Evolutionary conservation across 1,284 basidiomycete species (phyloP), one percentile per base, ranked within the genome.

Genomic region (Coriolopsis trogii): DNA sequence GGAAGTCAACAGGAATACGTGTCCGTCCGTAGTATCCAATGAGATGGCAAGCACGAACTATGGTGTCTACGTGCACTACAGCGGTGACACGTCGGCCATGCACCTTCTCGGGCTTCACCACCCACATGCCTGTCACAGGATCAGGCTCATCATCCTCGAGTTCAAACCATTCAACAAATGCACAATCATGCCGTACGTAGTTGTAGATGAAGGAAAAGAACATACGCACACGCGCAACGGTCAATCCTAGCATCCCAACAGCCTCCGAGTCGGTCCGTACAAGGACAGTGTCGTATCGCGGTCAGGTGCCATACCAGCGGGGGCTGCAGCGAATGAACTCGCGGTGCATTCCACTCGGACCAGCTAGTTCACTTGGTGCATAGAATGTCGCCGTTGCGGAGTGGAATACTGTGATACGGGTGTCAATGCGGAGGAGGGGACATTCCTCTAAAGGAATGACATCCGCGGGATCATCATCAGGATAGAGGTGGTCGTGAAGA

Each of bases 321-420:
- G 49, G 50, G 1, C 29, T 46, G 1, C 55, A 48, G 7, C 59
- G 52, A 15, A 69, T 65, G 9, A 21, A 38, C 38, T 68, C 58
- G 0, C 31, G 49, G 13, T 55, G 58, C 68, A 70, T 66, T 1
- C 67, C 62, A 4, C 49, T 44, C 6, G 49, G 18, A 1, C 65
- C 64, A 24, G 48, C 58, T 2, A 31, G 37, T 18, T 69, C 67
- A 40, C 67, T 67, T 3, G 65, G 67, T 12, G 68, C 65, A 43
- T 61, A 63, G 40, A 53, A 67, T 1, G 31, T 41, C 0, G 61
- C 55, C 0, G 43, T 29, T 0, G 61, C 59, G 1, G 61, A 62
- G 6, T 38, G 31, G 6, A 46, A 57, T 0, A 59, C 21, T 4
- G 25, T 3, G 5, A 61, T 18, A 1, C 25, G 21, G 6, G 25